Evolutionary conservation across 208 protist genomes (phyloP), one percentile per base, ranked within the genome.

Genomic region (Acanthamoeba sp.): DNA sequence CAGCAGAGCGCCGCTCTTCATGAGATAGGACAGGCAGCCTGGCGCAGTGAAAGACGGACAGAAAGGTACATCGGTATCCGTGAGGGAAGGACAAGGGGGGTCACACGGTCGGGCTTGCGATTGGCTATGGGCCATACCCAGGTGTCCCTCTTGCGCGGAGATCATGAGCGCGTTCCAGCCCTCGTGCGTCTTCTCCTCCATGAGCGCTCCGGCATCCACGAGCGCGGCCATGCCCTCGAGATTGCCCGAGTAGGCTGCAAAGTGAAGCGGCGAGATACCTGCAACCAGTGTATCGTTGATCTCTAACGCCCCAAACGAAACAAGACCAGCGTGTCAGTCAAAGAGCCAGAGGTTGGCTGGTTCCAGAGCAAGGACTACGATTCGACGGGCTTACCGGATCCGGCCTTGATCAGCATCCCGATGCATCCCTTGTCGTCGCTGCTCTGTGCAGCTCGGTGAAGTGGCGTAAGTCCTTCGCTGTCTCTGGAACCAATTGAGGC

Each of bases 141-240:
- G 22, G 40, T 93, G 88, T 6, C 88, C 88, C 22, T 93, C 88
- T n/a, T 93, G 88, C 16, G 88, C 55, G 0, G 62, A 73, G 22
- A 93, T 80, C 88, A 93, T 80, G 42, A 93, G 88, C 9, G 88
- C 29, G n/a, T 52, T 93, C 62, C 55, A 93, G 36, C 88, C 88
- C 40, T 93, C 88, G 24, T 93, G 62, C 16, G 88, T 80, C 40
- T 71, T 80, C 18, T 80, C 88, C 29, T 93, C 69, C 27, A 57
- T 24, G n/a, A 57, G 7, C 24, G 88, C 88, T 16, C 64, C 64
- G 45, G 62, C 88, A n/a, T 93, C 88, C n/a, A 93, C 38, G 24
- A 93, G 64, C 29, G 24, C 18, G 88, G 27, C 34, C 45, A 80
- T 36, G 36, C 45, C 88, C 9, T 93, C 64, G 7, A 80, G 48